phyloP scores from a whole-genome alignment of 805 yeast species.

The Wickerhamomyces rabaulensis region DNA sequence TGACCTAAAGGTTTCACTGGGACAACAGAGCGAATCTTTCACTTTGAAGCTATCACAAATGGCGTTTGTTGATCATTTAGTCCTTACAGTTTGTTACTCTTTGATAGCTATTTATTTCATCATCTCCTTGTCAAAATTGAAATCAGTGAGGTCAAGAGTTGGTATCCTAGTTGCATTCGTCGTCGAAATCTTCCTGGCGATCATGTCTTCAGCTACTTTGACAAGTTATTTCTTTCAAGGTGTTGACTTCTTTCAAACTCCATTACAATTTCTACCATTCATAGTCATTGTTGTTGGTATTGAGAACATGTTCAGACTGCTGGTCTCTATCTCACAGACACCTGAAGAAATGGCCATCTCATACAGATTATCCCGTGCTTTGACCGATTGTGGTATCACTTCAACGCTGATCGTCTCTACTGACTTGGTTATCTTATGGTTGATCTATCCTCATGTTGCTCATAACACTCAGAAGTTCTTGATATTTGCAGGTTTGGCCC shows the following conservation, averaged over 20 bases:
- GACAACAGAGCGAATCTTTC: neutral
- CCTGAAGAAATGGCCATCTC: constrained; percentile 39
- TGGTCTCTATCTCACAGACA: constrained; percentile 33
- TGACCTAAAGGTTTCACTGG: neutral
- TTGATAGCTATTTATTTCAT: constrained; percentile 28
- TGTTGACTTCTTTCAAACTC: constrained; percentile 31
- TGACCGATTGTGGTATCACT: constrained; percentile 30
- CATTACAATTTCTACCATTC: constrained; percentile 37
- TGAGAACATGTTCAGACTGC: constrained; percentile 44
- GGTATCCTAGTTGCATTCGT: constrained; percentile 41
- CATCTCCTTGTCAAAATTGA: constrained; percentile 35
- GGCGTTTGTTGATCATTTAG: constrained; percentile 17
- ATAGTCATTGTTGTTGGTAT: constrained; percentile 37
- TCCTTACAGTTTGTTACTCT: constrained; percentile 22
- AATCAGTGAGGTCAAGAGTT: constrained; percentile 38
- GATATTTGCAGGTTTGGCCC: constrained; percentile 39
- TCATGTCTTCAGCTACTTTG: constrained; percentile 38
- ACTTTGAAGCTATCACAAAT: constrained; percentile 1
- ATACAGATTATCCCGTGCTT: constrained; percentile 32
- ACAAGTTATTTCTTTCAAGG: constrained; percentile 32
- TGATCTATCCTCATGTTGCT: constrained; percentile 26
- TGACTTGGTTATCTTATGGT: constrained; percentile 23
- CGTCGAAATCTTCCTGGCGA: constrained; percentile 35
- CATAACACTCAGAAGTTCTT: constrained; percentile 36
- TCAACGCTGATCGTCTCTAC: constrained; percentile 32